A percentile compares a stretch with the other conserved stretches of the same genome.
Evolutionary conservation across 495 filamentous ascomycete species (phyloP).

Genomic region (Lophium mytilinum): DNA sequence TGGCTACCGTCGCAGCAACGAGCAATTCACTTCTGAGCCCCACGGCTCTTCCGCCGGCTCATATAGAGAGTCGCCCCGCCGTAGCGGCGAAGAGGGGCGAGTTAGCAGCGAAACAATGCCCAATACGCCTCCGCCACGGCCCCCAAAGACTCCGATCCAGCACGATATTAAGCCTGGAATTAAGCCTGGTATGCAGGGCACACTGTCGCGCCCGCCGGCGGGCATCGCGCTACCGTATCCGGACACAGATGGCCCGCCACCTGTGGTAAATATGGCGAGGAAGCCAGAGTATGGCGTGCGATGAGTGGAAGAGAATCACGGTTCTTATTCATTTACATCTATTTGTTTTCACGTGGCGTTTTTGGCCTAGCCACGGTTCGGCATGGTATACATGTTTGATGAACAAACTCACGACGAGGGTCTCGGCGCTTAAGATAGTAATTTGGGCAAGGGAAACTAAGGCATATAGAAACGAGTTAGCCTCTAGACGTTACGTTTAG

Average conservation of each 20-base stretch:
- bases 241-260: conserved; percentile 70
- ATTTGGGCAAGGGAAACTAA: too few species aligned
- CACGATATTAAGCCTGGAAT: neutral
- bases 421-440: too few species aligned
- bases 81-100: conserved; percentile 38
- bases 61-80: conserved; percentile 34
- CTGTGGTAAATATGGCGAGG: conserved; percentile 70
- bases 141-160: conserved; percentile 16
- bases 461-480: too few species aligned
- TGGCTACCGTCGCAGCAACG: conserved; percentile 33
- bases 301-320: conserved; percentile 25
- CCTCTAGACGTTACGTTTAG: too few species aligned
- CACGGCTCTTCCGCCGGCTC: conserved; percentile 29
- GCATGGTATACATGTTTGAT: too few species aligned
- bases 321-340: too few species aligned
- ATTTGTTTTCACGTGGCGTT: too few species aligned
- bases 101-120: conserved; percentile 21
- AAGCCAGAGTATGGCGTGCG: conserved; percentile 70
- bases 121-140: conserved; percentile 56
- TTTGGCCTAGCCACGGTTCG: too few species aligned
- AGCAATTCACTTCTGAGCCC: conserved; percentile 26
- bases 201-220: conserved; percentile 26
- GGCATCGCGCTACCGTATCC: conserved; percentile 61
- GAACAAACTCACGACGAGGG: too few species aligned
- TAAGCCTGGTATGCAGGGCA: conserved; percentile 4